phyloP scores from a whole-genome alignment of 208 protist genomes.

The Phytomonas sp. region DNA sequence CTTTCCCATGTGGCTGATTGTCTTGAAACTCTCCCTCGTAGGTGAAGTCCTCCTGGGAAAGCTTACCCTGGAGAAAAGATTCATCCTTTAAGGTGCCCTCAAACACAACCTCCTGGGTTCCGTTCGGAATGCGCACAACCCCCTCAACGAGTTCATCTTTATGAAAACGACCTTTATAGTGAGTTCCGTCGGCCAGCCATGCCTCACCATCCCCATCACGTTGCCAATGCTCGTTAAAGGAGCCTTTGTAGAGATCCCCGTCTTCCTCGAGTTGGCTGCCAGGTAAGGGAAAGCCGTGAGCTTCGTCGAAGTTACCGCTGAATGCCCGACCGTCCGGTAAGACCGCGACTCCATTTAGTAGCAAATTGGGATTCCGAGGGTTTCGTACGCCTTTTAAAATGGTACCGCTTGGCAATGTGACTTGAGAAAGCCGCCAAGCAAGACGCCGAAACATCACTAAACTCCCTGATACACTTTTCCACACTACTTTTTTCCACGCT shows the following conservation, averaged over 20 bases:
- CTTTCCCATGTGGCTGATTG: conserved; percentile 82
- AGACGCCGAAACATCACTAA: conserved; percentile 17
- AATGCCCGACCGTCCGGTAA: conserved; percentile 76
- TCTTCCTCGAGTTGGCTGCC: conserved; percentile 84
- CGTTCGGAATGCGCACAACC: conserved; percentile 82
- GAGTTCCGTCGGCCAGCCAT: conserved; percentile 80
- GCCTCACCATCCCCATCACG: conserved; percentile 77
- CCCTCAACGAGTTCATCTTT: conserved; percentile 77
- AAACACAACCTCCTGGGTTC: conserved; percentile 75
- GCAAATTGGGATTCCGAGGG: conserved; percentile 25
- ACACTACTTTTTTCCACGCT: no score
- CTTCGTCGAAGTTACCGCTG: conserved; percentile 55
- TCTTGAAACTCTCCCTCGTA: conserved; percentile 79
- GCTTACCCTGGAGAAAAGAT: conserved; percentile 65
- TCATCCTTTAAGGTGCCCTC: conserved; percentile 72
- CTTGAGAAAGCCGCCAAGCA: conserved; percentile 18
- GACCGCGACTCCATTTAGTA: conserved; percentile 56
- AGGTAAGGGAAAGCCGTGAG: conserved; percentile 47
- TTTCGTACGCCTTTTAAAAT: conserved; percentile 66
- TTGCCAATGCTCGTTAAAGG: conserved; percentile 81
- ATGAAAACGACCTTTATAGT: conserved; percentile 72
- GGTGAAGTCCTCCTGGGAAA: conserved; percentile 74
- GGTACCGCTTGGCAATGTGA: conserved; percentile 57
- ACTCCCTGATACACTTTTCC: no score
- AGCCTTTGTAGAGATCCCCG: conserved; percentile 80